These are phyloP conservation scores for Colletotrichum sp. DNA, from an alignment of 2,329 filamentous ascomycete genomes.

Conservation along the genomic window DNA sequence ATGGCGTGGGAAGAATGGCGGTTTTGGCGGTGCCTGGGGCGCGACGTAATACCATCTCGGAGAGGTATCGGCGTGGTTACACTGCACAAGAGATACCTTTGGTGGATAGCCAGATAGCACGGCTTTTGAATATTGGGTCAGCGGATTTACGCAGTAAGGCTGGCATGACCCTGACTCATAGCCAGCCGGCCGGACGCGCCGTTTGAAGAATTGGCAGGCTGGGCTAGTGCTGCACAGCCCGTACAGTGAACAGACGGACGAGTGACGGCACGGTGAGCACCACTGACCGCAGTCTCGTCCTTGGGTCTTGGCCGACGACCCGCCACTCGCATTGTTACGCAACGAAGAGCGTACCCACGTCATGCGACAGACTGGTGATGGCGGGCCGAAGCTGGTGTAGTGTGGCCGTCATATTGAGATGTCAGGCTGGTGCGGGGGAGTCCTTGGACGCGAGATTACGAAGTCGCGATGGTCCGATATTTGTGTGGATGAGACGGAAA, in stretches of 20 bases:
- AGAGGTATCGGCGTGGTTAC: neutral
- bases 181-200: constrained; percentile 3
- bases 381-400: neutral
- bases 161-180: constrained; percentile 11
- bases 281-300: neutral
- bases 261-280: neutral
- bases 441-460: neutral
- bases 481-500: neutral
- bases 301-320: neutral
- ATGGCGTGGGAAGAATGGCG: neutral
- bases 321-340: constrained; percentile 18
- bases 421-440: neutral
- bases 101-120: neutral
- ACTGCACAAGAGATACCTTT: neutral
- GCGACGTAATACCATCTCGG: neutral
- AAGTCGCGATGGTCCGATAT: neutral
- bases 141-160: neutral
- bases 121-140: neutral
- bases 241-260: neutral
- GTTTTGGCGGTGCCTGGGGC: neutral
- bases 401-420: neutral
- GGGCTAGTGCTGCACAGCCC: neutral
- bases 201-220: constrained; percentile 12
- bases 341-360: constrained; percentile 10
- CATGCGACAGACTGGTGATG: constrained; percentile 6